Evolutionary conservation across 2,329 filamentous ascomycete genomes (phyloP).

Genomic region (Calonectria leucothoes): DNA sequence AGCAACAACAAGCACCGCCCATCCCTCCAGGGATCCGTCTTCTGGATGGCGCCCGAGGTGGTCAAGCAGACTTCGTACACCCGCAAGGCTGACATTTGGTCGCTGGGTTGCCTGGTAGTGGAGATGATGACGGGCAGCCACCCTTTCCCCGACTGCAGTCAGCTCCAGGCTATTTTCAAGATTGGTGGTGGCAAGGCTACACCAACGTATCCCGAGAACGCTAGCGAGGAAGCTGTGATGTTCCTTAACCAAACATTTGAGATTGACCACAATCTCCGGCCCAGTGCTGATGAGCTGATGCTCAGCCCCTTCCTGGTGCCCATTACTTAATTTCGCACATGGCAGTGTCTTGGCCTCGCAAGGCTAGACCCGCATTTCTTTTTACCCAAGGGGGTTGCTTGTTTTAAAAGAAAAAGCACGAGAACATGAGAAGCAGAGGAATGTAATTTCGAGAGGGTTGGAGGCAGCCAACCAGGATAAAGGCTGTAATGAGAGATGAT

Average conservation of each 20-base stretch:
- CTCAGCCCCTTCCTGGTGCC: conserved; percentile 84
- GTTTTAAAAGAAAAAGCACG: not conserved
- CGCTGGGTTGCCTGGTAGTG: conserved; percentile 93
- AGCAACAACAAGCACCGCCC: conserved; percentile 76
- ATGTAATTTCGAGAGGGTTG: conserved; percentile 6
- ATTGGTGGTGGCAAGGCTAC: conserved; percentile 90
- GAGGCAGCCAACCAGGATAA: not conserved
- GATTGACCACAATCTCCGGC: conserved; percentile 91
- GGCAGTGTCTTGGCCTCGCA: not conserved
- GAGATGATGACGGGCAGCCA: conserved; percentile 99
- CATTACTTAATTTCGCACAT: conserved; percentile 59
- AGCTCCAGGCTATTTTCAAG: conserved; percentile 98
- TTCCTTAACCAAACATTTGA: conserved; percentile 95
- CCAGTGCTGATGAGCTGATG: conserved; percentile 91
- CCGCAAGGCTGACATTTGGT: conserved; percentile 99
- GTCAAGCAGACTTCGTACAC: conserved; percentile 98
- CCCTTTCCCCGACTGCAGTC: conserved; percentile 96
- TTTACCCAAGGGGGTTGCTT: not conserved
- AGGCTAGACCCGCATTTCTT: not conserved
- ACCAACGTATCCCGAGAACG: conserved; percentile 88
- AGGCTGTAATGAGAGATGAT: conserved; percentile 26
- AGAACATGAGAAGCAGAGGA: not conserved
- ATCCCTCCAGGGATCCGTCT: conserved; percentile 95
- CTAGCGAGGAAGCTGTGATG: conserved; percentile 83
- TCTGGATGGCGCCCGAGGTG: conserved; percentile 99